Evolutionary conservation across 768 basidiomycete genomes (phyloP), one percentile per base, ranked within the genome.

Genomic region (Tremella fuciformis): DNA sequence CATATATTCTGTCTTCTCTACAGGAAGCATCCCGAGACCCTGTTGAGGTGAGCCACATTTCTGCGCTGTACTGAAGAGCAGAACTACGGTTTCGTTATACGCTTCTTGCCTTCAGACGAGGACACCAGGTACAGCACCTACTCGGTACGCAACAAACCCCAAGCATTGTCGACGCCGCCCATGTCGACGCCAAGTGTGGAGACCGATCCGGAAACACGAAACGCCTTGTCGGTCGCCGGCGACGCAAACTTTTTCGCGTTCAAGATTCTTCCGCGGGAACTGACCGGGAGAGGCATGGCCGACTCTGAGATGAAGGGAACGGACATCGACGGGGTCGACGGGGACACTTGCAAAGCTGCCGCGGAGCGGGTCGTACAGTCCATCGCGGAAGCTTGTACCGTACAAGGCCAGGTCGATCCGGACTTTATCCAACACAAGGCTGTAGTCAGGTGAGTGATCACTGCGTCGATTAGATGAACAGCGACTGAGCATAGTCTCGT

Each of bases 11-110:
- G 41, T 96, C 93, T 1, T 86, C 93, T 1, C 81, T 98, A 1
- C 91, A 97, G 77, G 91, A 94, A 75, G 85, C 89, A 0, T 91
- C 89, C 65, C 85, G 92, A 15, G 90, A 96, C 74, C 84, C 88
- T 0, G 73, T 81, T 18, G 90, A 97, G 54, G 73, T 73, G 53
- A 63, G 69, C 47, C 37, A 24, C 0, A 1, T n/a, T 25, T 11
- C 16, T 19, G 6, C 18, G 40, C 55, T 44, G 47, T 44, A 22
- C 6, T 13, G 8, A 26, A 16, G 8, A 25, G 8, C 53, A 67
- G 78, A 97, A 97, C 71, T 86, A 86, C 42, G 94, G 96, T 0
- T 90, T 98, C 73, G 76, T 85, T 2, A 75, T 98, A 50, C 82
- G 83, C n/a, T 99, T 89, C 86, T 81, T 83, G 39, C 84, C 84